phyloP scores from a whole-genome alignment of 257 asterid species.

The Forsythia viridissima region DNA sequence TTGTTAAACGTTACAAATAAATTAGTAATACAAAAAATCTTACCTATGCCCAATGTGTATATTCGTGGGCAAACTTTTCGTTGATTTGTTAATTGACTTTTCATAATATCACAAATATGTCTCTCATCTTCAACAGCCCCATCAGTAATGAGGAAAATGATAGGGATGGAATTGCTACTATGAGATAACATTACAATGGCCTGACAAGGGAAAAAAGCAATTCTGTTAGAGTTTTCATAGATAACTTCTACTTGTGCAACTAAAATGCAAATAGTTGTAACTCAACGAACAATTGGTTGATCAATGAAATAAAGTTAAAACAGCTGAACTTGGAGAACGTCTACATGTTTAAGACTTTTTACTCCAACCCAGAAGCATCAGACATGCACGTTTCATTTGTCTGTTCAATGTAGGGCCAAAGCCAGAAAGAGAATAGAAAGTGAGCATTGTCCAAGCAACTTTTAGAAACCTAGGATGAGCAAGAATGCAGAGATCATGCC shows the following conservation, averaged over 20 bases:
- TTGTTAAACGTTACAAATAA: not conserved
- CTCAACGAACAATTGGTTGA: not conserved
- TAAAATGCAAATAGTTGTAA: not conserved
- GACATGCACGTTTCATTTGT: not conserved
- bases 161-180: conserved; percentile 52
- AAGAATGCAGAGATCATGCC: not conserved
- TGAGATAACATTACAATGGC: conserved; percentile 73
- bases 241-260: not conserved
- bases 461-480: not conserved
- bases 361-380: conserved; percentile 13
- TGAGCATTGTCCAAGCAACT: not conserved
- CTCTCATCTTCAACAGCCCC: conserved; percentile 93
- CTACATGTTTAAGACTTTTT: not conserved
- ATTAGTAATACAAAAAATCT: conserved; percentile 2
- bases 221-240: conserved; percentile 15
- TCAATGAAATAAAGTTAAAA: not conserved
- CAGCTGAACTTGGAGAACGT: not conserved
- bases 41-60: conserved; percentile 91
- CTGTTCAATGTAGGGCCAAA: conserved; percentile 2
- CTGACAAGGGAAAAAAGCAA: conserved; percentile 43
- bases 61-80: conserved; percentile 65
- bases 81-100: conserved; percentile 42
- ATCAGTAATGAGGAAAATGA: conserved; percentile 79
- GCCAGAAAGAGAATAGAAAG: conserved; percentile 1
- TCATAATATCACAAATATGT: conserved; percentile 67